Evolutionary conservation across 225 moss, liverwort and hornwort species (phyloP).

Genomic region (Physcomitrellopsis africana): DNA sequence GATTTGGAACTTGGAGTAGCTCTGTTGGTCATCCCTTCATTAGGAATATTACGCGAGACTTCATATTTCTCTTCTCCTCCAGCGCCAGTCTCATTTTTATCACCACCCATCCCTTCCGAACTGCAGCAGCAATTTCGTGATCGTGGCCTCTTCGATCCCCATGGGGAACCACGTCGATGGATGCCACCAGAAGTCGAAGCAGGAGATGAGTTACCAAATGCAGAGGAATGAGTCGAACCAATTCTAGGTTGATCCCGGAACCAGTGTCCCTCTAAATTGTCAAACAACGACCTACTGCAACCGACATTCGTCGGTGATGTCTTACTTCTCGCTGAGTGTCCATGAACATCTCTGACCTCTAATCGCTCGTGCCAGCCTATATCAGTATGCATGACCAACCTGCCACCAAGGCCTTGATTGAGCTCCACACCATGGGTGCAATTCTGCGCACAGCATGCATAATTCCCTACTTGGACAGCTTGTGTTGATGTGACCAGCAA

Average conservation of each 20-base stretch:
- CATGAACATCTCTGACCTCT: constrained; percentile 33
- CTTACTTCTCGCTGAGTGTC: constrained; percentile 23
- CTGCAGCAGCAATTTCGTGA: constrained; percentile 42
- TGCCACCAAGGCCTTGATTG: constrained; percentile 19
- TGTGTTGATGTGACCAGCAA: constrained; percentile 11
- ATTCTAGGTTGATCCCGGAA: constrained; percentile 45
- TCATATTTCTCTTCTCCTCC: constrained; percentile 31
- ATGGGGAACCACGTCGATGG: constrained; percentile 18
- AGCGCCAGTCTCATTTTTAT: constrained; percentile 20
- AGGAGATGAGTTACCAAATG: constrained; percentile 34
- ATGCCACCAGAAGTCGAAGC: constrained; percentile 47
- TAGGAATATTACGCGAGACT: constrained; percentile 1
- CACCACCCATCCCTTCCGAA: constrained; percentile 46
- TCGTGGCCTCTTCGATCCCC: constrained; percentile 32
- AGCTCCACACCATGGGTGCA: constrained; percentile 28
- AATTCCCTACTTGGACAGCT: constrained; percentile 9
- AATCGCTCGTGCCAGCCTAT: constrained; percentile 35
- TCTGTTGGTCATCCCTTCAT: constrained; percentile 18
- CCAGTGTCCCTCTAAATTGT: constrained; percentile 46
- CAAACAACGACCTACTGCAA: constrained; percentile 40
- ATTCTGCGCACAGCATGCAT: constrained; percentile 29
- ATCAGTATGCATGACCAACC: constrained; percentile 23
- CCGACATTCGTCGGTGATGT: constrained; percentile 30
- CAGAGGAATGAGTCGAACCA: constrained; percentile 29
- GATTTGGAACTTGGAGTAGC: constrained; percentile 35